phyloP scores from a whole-genome alignment of 78 protist species.

The Tieghemostelium lacteum region DNA sequence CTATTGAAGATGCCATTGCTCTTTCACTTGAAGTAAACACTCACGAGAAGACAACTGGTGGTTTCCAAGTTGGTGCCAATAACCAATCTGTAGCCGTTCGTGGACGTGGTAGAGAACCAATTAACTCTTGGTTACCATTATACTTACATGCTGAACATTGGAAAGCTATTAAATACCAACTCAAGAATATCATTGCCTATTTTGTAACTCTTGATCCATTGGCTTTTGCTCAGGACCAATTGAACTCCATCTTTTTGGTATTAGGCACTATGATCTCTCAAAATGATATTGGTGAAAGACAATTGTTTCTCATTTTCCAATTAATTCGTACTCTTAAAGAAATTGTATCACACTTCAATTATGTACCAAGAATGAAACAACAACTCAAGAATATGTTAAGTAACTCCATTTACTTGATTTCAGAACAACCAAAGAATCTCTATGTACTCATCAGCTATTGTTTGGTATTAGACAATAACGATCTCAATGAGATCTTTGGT shows the following conservation, averaged over 20 bases:
- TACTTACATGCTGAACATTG: slow-evolving; percentile 59
- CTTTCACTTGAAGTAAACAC: slow-evolving; percentile 30
- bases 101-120: slow-evolving; percentile 83
- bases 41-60: slow-evolving; percentile 62
- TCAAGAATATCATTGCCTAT: slow-evolving; percentile 59
- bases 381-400: slow-evolving; percentile 36
- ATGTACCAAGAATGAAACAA: slow-evolving; percentile 11
- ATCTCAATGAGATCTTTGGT: not conserved
- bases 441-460: slow-evolving; percentile 30
- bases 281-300: slow-evolving; percentile 75
- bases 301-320: slow-evolving; percentile 28
- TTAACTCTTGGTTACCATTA: slow-evolving; percentile 74
- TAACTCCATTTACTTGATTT: slow-evolving; percentile 4
- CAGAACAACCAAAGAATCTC: slow-evolving; percentile 73
- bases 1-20: slow-evolving; percentile 77
- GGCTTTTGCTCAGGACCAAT: slow-evolving; percentile 64
- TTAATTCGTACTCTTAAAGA: slow-evolving; percentile 58
- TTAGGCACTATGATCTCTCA: slow-evolving; percentile 62
- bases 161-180: slow-evolving; percentile 33
- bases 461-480: slow-evolving; percentile 3
- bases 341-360: slow-evolving; percentile 26
- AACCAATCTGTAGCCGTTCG: slow-evolving; percentile 25
- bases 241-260: slow-evolving; percentile 55
- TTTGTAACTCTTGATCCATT: slow-evolving; percentile 79
- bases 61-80: slow-evolving; percentile 59